Evolutionary conservation across 129 eudicot genomes (phyloP).

Genomic region (Flaveria linearis): DNA sequence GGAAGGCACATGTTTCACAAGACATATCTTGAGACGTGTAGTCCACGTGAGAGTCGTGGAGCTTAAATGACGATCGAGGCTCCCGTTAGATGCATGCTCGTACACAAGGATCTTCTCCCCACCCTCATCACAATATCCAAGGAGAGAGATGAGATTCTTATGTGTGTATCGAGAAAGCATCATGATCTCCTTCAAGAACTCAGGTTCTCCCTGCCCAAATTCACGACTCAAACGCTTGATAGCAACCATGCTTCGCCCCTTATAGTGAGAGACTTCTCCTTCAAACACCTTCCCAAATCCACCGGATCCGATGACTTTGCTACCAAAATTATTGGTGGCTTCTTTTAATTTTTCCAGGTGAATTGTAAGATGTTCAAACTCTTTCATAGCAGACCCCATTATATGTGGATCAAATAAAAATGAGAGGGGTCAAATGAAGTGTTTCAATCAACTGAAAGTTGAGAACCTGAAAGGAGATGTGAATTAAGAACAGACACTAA

Average conservation of each 20-base stretch:
- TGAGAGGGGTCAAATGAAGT: too few relatives aligned
- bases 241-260: neutral
- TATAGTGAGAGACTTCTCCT: neutral
- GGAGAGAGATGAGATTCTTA: slow-evolving; percentile 12
- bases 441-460: neutral
- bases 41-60: too few relatives aligned
- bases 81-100: neutral
- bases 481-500: too few relatives aligned
- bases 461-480: too few relatives aligned
- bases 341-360: neutral
- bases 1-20: too few relatives aligned
- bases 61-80: slow-evolving; percentile 6
- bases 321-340: neutral
- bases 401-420: neutral
- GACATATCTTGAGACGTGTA: too few relatives aligned
- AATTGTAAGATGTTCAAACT: slow-evolving; percentile 9
- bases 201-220: slow-evolving; percentile 2
- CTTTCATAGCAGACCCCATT: neutral
- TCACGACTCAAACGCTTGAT: neutral
- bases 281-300: neutral
- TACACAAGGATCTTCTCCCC: slow-evolving; percentile 1
- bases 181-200: slow-evolving; percentile 2
- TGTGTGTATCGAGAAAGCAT: slow-evolving; percentile 1
- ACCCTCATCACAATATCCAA: neutral
- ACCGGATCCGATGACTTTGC: neutral